These are phyloP conservation scores for Colletotrichum tropicicola DNA, from an alignment of 2,329 filamentous ascomycete genomes.

Conservation along the genomic window DNA sequence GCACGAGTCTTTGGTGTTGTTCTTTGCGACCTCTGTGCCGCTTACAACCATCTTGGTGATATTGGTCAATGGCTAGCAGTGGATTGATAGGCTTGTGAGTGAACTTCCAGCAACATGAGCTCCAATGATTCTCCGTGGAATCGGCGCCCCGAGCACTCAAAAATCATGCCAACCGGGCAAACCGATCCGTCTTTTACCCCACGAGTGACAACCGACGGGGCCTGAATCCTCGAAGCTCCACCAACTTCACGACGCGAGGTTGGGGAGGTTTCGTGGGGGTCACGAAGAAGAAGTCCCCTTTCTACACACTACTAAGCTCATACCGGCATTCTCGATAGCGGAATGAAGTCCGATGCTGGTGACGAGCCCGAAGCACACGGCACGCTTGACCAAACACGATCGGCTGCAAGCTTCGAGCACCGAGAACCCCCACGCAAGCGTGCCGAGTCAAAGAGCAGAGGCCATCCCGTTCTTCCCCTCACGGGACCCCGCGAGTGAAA, in stretches of 20 bases:
- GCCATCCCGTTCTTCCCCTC: not conserved
- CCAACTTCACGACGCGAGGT: not conserved
- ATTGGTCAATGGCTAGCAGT: not conserved
- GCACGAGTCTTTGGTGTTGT: conserved; percentile 31
- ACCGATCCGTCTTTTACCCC: not conserved
- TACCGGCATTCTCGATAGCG: not conserved
- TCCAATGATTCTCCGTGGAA: not conserved
- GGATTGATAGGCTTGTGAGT: not conserved
- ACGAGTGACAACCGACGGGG: not conserved
- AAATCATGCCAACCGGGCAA: not conserved
- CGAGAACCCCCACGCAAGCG: too few relatives aligned
- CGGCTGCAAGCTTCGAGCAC: too few relatives aligned
- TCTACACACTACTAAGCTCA: not conserved
- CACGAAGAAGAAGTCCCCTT: not conserved
- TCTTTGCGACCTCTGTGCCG: conserved; percentile 30
- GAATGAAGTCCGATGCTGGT: not conserved
- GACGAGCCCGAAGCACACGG: not conserved
- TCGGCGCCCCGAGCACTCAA: not conserved
- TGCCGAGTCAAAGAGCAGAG: too few relatives aligned
- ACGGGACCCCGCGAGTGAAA: not conserved
- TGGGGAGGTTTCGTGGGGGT: not conserved
- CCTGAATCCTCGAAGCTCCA: not conserved
- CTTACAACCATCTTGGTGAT: conserved; percentile 14
- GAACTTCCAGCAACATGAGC: not conserved
- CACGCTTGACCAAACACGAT: not conserved